A percentile compares a stretch with the other conserved stretches of the same genome.
phyloP scores from a whole-genome alignment of 495 filamentous ascomycete genomes.

The Xylona heveae region DNA sequence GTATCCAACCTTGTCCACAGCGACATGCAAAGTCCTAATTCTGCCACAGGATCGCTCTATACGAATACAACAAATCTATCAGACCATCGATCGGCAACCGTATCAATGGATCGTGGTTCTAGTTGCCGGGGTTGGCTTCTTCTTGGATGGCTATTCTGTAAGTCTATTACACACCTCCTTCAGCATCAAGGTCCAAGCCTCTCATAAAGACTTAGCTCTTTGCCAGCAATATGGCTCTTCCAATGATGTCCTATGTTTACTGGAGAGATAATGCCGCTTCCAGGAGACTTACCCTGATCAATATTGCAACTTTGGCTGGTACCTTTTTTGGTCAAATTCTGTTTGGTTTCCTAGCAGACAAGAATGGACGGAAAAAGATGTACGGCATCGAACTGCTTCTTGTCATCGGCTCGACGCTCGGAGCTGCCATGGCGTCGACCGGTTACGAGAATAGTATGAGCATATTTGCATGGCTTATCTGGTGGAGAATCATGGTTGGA shows the following conservation, averaged over 20 bases:
- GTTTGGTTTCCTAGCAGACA: slow-evolving; percentile 42
- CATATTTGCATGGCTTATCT: slow-evolving; percentile 4
- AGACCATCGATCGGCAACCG: slow-evolving; percentile 25
- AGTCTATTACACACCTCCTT: no score
- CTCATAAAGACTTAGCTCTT: slow-evolving; percentile 31
- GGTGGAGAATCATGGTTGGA: slow-evolving; percentile 15
- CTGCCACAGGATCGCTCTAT: slow-evolving; percentile 22
- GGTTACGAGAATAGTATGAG: slow-evolving; percentile 7
- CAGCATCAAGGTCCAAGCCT: no score
- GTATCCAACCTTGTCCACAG: not conserved
- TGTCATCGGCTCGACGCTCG: slow-evolving; percentile 30
- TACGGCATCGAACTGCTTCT: slow-evolving; percentile 44
- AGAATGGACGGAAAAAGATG: slow-evolving; percentile 35
- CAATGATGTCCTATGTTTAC: slow-evolving; percentile 41
- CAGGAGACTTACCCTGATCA: slow-evolving; percentile 22
- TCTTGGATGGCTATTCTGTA: no score
- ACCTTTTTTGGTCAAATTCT: slow-evolving; percentile 35
- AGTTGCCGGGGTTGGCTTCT: no score
- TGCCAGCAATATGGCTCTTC: slow-evolving; percentile 39
- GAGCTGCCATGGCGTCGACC: slow-evolving; percentile 17
- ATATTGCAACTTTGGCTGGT: slow-evolving; percentile 34
- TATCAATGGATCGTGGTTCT: slow-evolving; percentile 18
- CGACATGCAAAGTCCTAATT: not conserved
- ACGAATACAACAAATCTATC: slow-evolving; percentile 25
- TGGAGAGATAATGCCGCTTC: slow-evolving; percentile 19